Conservation (phyloP, 768 basidiomycete species). For the Mycena galopus region DNA sequence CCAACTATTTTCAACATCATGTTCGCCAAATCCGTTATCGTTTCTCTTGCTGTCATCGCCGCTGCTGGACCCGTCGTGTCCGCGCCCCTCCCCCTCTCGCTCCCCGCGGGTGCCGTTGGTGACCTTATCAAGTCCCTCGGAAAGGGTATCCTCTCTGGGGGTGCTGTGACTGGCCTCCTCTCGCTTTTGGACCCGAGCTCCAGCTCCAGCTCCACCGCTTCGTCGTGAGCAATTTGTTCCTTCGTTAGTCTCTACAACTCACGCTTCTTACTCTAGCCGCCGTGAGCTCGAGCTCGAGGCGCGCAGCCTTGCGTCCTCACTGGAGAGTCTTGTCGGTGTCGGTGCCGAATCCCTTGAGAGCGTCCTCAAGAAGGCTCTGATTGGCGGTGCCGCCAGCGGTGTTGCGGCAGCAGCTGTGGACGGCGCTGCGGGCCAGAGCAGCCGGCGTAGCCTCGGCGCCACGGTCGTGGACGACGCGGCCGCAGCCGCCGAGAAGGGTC, state of each 20-base stretch:
- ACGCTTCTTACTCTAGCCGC: neutral
- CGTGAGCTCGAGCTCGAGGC: slow-evolving; percentile 31
- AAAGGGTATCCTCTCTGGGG: slow-evolving; percentile 23
- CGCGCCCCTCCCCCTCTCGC: slow-evolving; percentile 18
- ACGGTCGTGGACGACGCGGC: slow-evolving; percentile 22
- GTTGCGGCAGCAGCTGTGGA: slow-evolving; percentile 16
- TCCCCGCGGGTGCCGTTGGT: slow-evolving; percentile 23
- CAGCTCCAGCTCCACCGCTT: neutral
- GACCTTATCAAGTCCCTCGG: slow-evolving; percentile 28
- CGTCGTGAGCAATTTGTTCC: neutral
- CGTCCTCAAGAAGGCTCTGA: slow-evolving; percentile 26
- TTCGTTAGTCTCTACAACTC: neutral
- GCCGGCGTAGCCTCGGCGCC: slow-evolving; percentile 6
- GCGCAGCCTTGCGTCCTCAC: neutral
- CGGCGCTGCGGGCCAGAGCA: slow-evolving; percentile 7
- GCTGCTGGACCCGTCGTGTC: slow-evolving; percentile 16
- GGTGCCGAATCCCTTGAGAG: slow-evolving; percentile 25
- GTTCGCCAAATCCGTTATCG: slow-evolving; percentile 25
- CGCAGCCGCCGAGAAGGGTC: slow-evolving; percentile 12
- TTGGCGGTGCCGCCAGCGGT: slow-evolving; percentile 28
- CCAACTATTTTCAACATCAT: neutral
- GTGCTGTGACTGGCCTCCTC: slow-evolving; percentile 21
- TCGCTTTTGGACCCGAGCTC: slow-evolving; percentile 8
- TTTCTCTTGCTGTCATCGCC: slow-evolving; percentile 23
- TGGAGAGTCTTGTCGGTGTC: slow-evolving; percentile 22